Percentiles rank a stretch among this genome's conserved stretches.
These are phyloP conservation scores for Podospora pseudopauciseta DNA, from an alignment of 495 filamentous ascomycete genomes.

Conservation along the genomic window DNA sequence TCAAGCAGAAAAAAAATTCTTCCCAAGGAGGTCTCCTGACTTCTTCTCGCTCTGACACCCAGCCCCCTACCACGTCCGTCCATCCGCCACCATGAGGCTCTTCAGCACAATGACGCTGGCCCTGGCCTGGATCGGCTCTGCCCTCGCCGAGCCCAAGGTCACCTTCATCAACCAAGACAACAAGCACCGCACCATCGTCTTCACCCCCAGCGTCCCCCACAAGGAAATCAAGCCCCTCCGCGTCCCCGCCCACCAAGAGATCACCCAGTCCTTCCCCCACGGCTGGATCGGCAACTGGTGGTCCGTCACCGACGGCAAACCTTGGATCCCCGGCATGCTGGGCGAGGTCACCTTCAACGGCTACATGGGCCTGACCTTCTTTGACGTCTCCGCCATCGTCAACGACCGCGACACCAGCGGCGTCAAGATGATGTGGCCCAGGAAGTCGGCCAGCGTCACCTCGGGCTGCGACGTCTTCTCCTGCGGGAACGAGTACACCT, in stretches of 20 bases:
- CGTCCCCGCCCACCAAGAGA: slow-evolving; percentile 29
- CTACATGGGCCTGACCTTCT: slow-evolving; percentile 43
- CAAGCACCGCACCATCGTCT: slow-evolving; percentile 42
- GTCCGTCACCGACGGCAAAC: slow-evolving; percentile 37
- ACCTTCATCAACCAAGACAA: slow-evolving; percentile 49
- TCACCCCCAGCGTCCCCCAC: slow-evolving; percentile 37
- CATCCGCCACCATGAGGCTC: neutral
- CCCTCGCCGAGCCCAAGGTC: slow-evolving; percentile 39
- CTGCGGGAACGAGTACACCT: slow-evolving; percentile 49
- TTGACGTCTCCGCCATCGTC: slow-evolving; percentile 55
- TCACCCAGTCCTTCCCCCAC: slow-evolving; percentile 35
- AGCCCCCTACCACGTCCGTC: neutral
- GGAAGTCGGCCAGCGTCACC: slow-evolving; percentile 16
- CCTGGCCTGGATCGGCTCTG: slow-evolving; percentile 28
- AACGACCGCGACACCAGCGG: slow-evolving; percentile 42
- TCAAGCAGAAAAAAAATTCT: too few relatives aligned
- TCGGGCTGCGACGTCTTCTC: slow-evolving; percentile 49
- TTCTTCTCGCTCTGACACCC: neutral
- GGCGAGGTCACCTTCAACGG: slow-evolving; percentile 49
- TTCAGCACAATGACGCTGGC: slow-evolving; percentile 19
- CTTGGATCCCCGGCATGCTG: slow-evolving; percentile 46
- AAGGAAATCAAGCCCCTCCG: slow-evolving; percentile 25
- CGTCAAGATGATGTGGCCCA: slow-evolving; percentile 48
- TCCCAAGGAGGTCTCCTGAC: neutral
- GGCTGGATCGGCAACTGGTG: slow-evolving; percentile 50